Percentiles rank a stretch among this genome's conserved stretches.
phyloP scores from a whole-genome alignment of 768 basidiomycete genomes.

The Cyathus striatus region DNA sequence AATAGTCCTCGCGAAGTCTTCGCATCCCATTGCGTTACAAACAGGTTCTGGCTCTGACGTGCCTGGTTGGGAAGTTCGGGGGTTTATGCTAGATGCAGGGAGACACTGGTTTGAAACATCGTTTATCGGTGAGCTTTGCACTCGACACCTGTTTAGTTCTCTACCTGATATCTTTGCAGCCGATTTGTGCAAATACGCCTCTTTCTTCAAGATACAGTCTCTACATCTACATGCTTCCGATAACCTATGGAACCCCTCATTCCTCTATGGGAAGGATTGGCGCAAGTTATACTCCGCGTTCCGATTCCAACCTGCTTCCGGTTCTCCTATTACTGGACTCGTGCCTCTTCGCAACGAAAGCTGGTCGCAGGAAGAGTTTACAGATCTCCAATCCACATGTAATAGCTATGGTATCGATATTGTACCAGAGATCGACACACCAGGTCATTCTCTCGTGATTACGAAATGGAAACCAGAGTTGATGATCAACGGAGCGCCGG shows the following conservation, averaged over 20 bases:
- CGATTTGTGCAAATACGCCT: background rate
- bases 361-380: background rate
- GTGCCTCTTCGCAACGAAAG: background rate
- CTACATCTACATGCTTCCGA: background rate
- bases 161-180: background rate
- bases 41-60: background rate
- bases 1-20: background rate
- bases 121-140: background rate
- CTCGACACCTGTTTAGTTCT: background rate
- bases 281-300: background rate
- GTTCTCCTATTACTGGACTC: background rate
- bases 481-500: background rate
- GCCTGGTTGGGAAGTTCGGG: conserved; percentile 1
- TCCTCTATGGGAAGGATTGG: background rate
- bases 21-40: background rate
- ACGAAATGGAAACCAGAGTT: conserved; percentile 1
- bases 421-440: background rate
- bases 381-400: background rate
- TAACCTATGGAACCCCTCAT: background rate
- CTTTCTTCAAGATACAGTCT: background rate
- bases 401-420: background rate
- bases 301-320: background rate
- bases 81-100: background rate
- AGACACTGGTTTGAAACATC: background rate
- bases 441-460: background rate